phyloP scores from a whole-genome alignment of 2,329 filamentous ascomycete genomes.

The Cladosporium velox region DNA sequence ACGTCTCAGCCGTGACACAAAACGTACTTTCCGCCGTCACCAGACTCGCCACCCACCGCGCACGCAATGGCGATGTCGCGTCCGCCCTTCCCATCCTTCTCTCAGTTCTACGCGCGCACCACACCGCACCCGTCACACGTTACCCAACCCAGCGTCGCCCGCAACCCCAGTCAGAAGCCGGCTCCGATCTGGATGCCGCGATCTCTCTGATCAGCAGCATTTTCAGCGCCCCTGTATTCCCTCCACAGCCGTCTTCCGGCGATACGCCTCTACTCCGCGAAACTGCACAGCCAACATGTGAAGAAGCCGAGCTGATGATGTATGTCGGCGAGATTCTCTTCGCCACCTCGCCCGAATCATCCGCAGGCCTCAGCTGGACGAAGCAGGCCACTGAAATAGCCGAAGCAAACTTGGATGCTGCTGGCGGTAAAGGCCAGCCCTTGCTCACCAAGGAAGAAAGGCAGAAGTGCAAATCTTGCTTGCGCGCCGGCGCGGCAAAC shows the following conservation, averaged over 20 bases:
- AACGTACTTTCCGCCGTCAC: conserved; percentile 78
- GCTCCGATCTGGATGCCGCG: conserved; percentile 29
- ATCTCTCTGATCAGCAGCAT: conserved; percentile 38
- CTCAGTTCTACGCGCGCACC: conserved; percentile 77
- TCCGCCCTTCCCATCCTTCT: conserved; percentile 80
- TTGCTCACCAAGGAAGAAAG: conserved; percentile 44
- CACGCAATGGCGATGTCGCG: conserved; percentile 65
- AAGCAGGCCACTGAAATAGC: conserved; percentile 81
- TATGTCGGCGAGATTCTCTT: conserved; percentile 95
- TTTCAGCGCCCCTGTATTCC: conserved; percentile 56
- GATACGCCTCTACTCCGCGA: conserved; percentile 65
- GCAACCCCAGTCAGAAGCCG: conserved; percentile 20
- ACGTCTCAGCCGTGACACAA: conserved; percentile 56
- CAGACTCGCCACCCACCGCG: conserved; percentile 75
- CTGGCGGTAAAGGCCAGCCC: conserved; percentile 28
- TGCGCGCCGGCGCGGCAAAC: conserved; percentile 74
- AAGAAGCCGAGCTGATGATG: conserved; percentile 81
- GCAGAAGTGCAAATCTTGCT: conserved; percentile 72
- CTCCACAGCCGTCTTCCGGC: conserved; percentile 69
- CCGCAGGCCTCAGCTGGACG: conserved; percentile 83
- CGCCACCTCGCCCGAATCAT: conserved; percentile 56
- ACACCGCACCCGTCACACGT: conserved; percentile 54
- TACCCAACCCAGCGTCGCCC: conserved; percentile 33
- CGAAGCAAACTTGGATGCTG: conserved; percentile 53
- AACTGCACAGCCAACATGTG: conserved; percentile 61